Evolutionary conservation across 2,329 filamentous ascomycete genomes (phyloP), one percentile per base, ranked within the genome.

Genomic region (Diaporthe velutina): DNA sequence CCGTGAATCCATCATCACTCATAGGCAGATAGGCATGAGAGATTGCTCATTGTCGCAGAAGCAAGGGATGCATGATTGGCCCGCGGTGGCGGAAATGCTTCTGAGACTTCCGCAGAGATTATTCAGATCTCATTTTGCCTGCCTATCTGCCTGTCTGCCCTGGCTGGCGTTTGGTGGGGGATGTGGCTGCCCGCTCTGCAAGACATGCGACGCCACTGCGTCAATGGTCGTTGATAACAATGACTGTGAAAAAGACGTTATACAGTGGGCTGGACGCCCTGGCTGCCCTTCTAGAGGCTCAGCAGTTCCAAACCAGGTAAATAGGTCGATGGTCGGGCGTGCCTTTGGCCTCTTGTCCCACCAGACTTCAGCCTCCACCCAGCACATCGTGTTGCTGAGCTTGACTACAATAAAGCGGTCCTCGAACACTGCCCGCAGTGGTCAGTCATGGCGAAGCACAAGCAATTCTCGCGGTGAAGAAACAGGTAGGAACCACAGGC

Each of bases 31-130:
- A n/a, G 60, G 60, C 60, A 64, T 64, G 38, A 10, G 60, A 33
- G 60, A 64, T 48, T 30, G 60, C 60, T 38, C 17, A 42, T 25
- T 45, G 64, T n/a, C 64, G 17, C 45, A 54, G 48, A 68, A 54
- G 64, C 64, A 68, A 68, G 64, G 64, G 64, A 68, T 68, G 48
- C n/a, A 25, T 22, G 2, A n/a, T 38, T 1, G n/a, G 10, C 48
- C 48, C 48, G 45, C 10, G 61, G 22, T 54, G 48, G 64, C 48
- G 64, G 64, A 68, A 68, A 68, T 68, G 64, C 64, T 28, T 54
- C 15, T 68, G 64, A 68, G 64, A 68, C 64, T 28, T 13, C 8
- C n/a, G 5, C 64, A 68, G 45, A 38, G 33, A 40, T 54, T 68
- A 68, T 68, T 28, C 45, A 30, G 33, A 54, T 68, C 33, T 48